These are phyloP conservation scores for Biancaea sappan DNA, from an alignment of 306 rosid species.

Conservation along the genomic window DNA sequence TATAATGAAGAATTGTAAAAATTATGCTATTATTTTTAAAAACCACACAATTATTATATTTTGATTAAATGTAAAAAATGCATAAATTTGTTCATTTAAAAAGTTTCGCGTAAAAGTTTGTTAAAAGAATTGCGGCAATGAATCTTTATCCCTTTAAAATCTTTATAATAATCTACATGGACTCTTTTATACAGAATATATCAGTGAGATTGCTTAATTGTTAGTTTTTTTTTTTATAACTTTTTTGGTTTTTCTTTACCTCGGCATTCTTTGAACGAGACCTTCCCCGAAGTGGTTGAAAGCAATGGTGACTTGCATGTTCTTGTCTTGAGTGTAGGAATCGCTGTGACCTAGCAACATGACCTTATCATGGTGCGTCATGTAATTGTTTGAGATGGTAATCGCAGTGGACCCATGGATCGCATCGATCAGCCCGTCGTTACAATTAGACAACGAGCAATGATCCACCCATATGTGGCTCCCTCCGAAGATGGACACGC, in stretches of 20 bases:
- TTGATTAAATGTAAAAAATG: no score
- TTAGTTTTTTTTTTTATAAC: no score
- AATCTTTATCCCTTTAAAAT: no score
- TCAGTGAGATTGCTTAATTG: no score
- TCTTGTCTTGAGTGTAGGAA: slow-evolving; percentile 77
- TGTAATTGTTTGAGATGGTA: slow-evolving; percentile 88
- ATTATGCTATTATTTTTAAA: no score
- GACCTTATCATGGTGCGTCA: slow-evolving; percentile 97
- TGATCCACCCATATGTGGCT: slow-evolving; percentile 96
- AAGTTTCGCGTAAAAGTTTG: no score
- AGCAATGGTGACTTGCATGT: slow-evolving; percentile 94
- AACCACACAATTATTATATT: no score
- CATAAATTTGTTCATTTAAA: no score
- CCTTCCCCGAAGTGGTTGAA: slow-evolving; percentile 99
- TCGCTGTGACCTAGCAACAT: slow-evolving; percentile 95
- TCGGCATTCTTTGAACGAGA: slow-evolving; percentile 96
- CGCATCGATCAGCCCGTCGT: slow-evolving; percentile 83
- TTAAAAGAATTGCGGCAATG: no score
- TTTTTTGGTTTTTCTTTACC: slow-evolving; percentile 35
- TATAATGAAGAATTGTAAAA: no score
- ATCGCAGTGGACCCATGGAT: slow-evolving; percentile 83
- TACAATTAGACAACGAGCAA: slow-evolving; percentile 80
- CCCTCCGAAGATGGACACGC: slow-evolving; percentile 93
- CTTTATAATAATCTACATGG: no score
- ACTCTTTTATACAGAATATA: no score